Conservation (phyloP, 2,329 filamentous ascomycete genomes). For the Trichothecium sympodiale region DNA sequence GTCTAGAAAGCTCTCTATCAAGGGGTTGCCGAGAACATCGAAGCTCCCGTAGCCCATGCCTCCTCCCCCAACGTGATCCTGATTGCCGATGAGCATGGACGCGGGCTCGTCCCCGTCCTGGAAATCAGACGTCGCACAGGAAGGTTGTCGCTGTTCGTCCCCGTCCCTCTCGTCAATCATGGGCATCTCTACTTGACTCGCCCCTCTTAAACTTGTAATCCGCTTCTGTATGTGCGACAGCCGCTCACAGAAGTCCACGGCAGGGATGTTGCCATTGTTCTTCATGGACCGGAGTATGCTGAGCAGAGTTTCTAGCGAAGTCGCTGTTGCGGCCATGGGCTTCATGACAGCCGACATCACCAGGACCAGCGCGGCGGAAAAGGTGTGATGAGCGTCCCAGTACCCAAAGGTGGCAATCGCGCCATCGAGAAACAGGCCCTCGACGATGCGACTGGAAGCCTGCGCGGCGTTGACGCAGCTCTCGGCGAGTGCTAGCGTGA, state of each 20-base stretch:
- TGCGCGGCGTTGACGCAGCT: conserved; percentile 20
- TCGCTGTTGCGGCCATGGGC: conserved; percentile 12
- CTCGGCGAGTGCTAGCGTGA: conserved; percentile 18
- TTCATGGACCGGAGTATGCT: conserved; percentile 18
- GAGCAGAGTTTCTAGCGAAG: conserved; percentile 15
- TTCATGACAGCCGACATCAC: conserved; percentile 20
- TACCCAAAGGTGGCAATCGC: conserved; percentile 18
- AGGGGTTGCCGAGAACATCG: conserved; percentile 13
- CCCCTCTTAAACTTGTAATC: conserved; percentile 3
- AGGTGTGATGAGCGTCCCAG: conserved; percentile 21
- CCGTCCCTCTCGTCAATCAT: too few species aligned
- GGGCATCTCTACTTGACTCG: too few species aligned
- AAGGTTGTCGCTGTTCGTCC: too few species aligned
- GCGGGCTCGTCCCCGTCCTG: too few species aligned
- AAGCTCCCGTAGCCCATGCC: conserved; percentile 9
- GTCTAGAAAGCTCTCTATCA: conserved; percentile 16
- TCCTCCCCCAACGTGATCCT: not conserved
- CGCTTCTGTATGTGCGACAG: conserved; percentile 14
- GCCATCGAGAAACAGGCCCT: conserved; percentile 11
- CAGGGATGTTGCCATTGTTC: conserved; percentile 17
- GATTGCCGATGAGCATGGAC: too few species aligned
- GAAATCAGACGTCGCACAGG: too few species aligned
- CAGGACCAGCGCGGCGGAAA: conserved; percentile 17
- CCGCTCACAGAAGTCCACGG: conserved; percentile 16
- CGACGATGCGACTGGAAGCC: conserved; percentile 15